Conservation (phyloP, 176 grass and related monocot genomes). For the Secale cereale region DNA sequence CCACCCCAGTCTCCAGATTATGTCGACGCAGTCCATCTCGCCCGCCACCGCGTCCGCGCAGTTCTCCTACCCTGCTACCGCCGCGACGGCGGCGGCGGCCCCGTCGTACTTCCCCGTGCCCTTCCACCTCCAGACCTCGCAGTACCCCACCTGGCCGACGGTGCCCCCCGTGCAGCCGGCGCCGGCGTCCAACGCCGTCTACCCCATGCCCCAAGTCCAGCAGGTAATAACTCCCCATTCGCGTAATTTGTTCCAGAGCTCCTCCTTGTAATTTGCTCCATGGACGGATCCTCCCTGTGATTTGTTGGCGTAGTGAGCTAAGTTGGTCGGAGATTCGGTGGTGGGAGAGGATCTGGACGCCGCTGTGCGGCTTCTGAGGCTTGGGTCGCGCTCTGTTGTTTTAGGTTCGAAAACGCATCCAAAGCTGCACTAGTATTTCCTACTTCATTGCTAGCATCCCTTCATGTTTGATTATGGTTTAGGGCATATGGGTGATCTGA, state of each 20-base stretch:
- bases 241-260: neutral
- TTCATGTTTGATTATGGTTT: neutral
- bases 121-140: conserved; percentile 63
- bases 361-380: neutral
- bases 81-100: neutral
- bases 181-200: conserved; percentile 25
- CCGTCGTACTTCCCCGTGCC: conserved; percentile 63
- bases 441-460: neutral
- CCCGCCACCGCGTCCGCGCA: conserved; percentile 27
- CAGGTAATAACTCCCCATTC: conserved; percentile 38
- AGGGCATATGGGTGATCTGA: neutral
- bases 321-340: neutral
- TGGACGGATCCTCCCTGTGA: neutral
- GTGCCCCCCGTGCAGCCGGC: neutral
- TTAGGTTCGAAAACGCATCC: neutral
- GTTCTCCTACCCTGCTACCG: conserved; percentile 29
- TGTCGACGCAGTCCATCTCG: conserved; percentile 49
- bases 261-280: neutral
- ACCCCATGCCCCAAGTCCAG: conserved; percentile 47
- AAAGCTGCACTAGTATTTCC: neutral
- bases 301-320: neutral
- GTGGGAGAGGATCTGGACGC: neutral
- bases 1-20: conserved; percentile 3
- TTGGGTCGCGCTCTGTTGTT: neutral
- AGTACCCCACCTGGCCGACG: conserved; percentile 10